Conservation (phyloP, 75 land plant species). For the Adiantum capillusveneris region DNA sequence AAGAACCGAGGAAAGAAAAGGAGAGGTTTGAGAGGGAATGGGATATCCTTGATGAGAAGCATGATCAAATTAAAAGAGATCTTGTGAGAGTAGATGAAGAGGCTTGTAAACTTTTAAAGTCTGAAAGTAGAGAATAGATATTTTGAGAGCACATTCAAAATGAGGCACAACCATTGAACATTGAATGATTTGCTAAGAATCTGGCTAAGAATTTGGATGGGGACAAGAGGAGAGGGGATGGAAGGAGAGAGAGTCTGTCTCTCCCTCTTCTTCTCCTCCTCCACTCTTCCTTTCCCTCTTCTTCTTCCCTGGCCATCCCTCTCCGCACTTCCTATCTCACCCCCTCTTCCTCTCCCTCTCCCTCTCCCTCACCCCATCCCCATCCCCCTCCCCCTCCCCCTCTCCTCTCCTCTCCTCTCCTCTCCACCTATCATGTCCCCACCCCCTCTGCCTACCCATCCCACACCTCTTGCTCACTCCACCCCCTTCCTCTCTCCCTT, state of each 20-base stretch:
- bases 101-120: constrained; percentile 33
- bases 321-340: no score
- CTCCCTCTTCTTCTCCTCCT: no score
- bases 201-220: constrained; percentile 45
- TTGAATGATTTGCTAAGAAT: constrained; percentile 52
- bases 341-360: no score
- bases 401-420: no score
- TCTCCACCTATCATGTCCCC: no score
- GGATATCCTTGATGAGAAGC: constrained; percentile 93
- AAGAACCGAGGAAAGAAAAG: constrained; percentile 63
- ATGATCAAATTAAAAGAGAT: constrained; percentile 57
- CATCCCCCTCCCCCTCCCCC: no score
- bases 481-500: no score
- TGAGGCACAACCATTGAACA: constrained; percentile 43
- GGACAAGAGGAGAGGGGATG: constrained; percentile 48
- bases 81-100: constrained; percentile 51
- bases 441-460: no score
- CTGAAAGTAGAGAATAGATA: constrained; percentile 46
- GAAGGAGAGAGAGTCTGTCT: constrained; percentile 48
- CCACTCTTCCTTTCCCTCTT: no score
- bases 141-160: constrained; percentile 44
- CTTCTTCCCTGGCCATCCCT: no score
- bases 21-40: constrained; percentile 87
- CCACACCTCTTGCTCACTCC: no score
- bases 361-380: no score